Evolutionary conservation across 2,329 filamentous ascomycete genomes (phyloP), one percentile per base, ranked within the genome.

Genomic region (Cylindrodendrum hubeiense): DNA sequence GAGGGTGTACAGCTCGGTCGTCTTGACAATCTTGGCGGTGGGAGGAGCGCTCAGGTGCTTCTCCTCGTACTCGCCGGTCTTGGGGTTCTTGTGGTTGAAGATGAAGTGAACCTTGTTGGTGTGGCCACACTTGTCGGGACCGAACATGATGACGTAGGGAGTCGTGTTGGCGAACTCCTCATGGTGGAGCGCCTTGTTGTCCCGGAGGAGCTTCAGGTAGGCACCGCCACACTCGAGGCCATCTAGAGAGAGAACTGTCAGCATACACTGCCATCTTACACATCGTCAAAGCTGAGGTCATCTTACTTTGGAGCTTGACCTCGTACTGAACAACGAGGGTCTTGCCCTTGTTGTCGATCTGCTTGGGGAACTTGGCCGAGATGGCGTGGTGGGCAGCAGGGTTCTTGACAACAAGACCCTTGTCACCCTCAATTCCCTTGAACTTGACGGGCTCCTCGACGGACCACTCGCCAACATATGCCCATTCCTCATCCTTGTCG

Each of bases 41-140:
- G 96, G 95, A 71, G 95, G 91, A 76, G 88, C 88, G 79, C 89
- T 90, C 70, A 99, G 89, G 85, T 99, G 96, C 91, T 99, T 99
- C 93, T 99, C 96, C 89, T 99, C 95, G 78, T 99, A 99, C 84
- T 98, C 94, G 86, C 95, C 95, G 50, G 94, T 98, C 93, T 97
- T 98, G 80, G 96, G 96, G 90, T 98, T 99, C 93, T 98, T 99
- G 92, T 99, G 96, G 85, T 97, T 96, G 90, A 99, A 97, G 83
- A 99, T 99, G 86, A 99, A 97, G 83, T 90, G 88, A 57, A 97
- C 93, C 92, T 98, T 98, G 91, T 99, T 99, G 83, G 94, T 98
- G 80, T 94, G 89, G 82, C 96, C 96, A 82, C 96, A 99, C 91
- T 98, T 98, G 87, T 99, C 96, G 76, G 96, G 96, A 74, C 96